A percentile compares a stretch with the other conserved stretches of the same genome.
Evolutionary conservation across 1,284 basidiomycete genomes (phyloP).

Genomic region (Inonotus obliquus): DNA sequence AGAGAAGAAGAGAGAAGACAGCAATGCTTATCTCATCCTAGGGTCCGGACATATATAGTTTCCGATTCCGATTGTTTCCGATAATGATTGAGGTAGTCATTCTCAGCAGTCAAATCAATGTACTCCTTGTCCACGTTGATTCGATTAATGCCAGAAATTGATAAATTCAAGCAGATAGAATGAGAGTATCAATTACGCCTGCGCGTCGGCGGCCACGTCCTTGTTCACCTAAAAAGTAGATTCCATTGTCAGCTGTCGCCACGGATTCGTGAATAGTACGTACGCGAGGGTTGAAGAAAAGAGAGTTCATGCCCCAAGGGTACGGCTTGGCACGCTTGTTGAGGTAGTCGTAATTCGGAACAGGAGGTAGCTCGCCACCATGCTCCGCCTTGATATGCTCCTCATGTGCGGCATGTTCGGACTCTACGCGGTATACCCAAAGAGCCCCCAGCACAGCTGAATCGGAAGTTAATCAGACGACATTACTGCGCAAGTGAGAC

Average conservation of each 20-base stretch:
- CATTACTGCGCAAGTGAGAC: neutral
- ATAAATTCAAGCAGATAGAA: too few species aligned
- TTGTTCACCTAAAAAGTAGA: slow-evolving; percentile 13
- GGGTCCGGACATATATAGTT: too few species aligned
- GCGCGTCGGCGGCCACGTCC: neutral
- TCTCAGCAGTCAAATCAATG: too few species aligned
- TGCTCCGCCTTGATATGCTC: slow-evolving; percentile 73
- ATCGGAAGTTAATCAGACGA: slow-evolving; percentile 10
- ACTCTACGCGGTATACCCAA: slow-evolving; percentile 75
- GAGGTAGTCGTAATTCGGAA: slow-evolving; percentile 70
- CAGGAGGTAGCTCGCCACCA: slow-evolving; percentile 66
- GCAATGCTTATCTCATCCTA: too few species aligned
- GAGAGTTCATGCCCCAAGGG: slow-evolving; percentile 77
- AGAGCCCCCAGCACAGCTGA: slow-evolving; percentile 59
- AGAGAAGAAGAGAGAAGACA: too few species aligned
- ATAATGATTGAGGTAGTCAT: too few species aligned
- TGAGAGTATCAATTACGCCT: too few species aligned
- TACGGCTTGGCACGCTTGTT: slow-evolving; percentile 73
- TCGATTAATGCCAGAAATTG: too few species aligned
- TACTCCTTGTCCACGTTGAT: too few species aligned
- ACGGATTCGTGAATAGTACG: slow-evolving; percentile 22
- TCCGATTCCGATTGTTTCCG: too few species aligned
- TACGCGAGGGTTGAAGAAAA: slow-evolving; percentile 78
- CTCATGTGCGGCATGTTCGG: slow-evolving; percentile 67
- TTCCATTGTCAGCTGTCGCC: neutral